A percentile compares a stretch with the other conserved stretches of the same genome.
Evolutionary conservation across 179 eudicot genomes (phyloP).

Genomic region (Drosera spatulata): DNA sequence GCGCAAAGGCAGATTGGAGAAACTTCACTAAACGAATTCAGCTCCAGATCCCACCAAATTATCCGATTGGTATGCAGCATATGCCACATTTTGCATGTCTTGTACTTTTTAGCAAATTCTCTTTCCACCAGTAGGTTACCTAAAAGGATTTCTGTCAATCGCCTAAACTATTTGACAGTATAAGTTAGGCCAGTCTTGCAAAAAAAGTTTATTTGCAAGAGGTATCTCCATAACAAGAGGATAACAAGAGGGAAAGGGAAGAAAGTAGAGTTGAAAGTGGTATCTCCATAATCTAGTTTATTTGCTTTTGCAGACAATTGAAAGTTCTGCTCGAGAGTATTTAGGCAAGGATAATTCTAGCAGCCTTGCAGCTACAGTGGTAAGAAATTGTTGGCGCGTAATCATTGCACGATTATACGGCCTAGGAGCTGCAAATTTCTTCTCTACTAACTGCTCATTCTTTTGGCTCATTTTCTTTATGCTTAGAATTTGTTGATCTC

Average conservation of each 20-base stretch:
- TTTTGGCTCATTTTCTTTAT: neutral
- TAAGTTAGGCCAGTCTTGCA: too few relatives aligned
- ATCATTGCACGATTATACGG: too few relatives aligned
- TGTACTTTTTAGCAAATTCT: too few relatives aligned
- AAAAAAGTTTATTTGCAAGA: too few relatives aligned
- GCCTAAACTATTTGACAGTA: too few relatives aligned
- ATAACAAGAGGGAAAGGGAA: neutral
- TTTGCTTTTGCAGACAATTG: slow-evolving; percentile 30
- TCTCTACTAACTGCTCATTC: neutral
- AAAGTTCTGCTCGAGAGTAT: slow-evolving; percentile 29
- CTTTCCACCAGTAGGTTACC: too few relatives aligned
- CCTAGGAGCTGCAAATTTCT: neutral
- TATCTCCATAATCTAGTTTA: slow-evolving; percentile 5
- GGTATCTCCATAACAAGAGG: too few relatives aligned
- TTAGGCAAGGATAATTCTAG: slow-evolving; percentile 23
- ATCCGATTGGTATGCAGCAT: slow-evolving; percentile 61
- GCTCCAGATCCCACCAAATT: slow-evolving; percentile 97
- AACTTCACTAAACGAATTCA: slow-evolving; percentile 73
- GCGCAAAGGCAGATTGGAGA: slow-evolving; percentile 97
- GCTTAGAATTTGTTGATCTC: slow-evolving; percentile 38
- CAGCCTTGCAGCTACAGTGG: slow-evolving; percentile 40
- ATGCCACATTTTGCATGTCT: too few relatives aligned
- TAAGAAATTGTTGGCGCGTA: slow-evolving; percentile 5
- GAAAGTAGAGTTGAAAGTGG: neutral
- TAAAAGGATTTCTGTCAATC: too few relatives aligned